phyloP scores from a whole-genome alignment of 768 basidiomycete genomes.

The Rhodotorula toruloides region DNA sequence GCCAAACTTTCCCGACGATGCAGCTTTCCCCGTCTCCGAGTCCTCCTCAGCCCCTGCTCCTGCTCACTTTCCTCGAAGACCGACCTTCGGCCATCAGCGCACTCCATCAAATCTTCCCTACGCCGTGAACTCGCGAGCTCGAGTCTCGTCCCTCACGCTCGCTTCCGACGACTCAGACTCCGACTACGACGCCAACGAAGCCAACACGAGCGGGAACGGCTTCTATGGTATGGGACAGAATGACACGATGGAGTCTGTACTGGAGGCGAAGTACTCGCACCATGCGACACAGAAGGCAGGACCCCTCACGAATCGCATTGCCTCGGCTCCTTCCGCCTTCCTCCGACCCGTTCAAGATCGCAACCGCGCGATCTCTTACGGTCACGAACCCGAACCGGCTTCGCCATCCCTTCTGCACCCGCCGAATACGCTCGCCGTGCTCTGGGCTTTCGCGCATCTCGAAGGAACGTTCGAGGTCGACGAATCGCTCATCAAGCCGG shows the following conservation, averaged over 20 bases:
- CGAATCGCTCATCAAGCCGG: constrained; percentile 41
- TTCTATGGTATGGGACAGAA: constrained; percentile 38
- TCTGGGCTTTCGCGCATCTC: constrained; percentile 80
- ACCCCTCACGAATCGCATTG: neutral
- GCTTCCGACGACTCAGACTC: constrained; percentile 28
- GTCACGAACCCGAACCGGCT: neutral
- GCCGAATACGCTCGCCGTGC: constrained; percentile 60
- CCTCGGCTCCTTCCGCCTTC: neutral
- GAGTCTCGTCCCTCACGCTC: constrained; percentile 29
- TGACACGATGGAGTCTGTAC: constrained; percentile 42
- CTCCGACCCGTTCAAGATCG: constrained; percentile 9
- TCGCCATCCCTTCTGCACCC: constrained; percentile 14
- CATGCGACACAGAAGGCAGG: constrained; percentile 9
- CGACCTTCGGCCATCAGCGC: constrained; percentile 27
- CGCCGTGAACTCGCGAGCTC: constrained; percentile 7
- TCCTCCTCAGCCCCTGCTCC: constrained; percentile 21
- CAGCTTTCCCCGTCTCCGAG: constrained; percentile 12
- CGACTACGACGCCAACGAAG: constrained; percentile 12
- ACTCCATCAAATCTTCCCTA: constrained; percentile 9
- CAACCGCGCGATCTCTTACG: neutral
- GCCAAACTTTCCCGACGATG: constrained; percentile 21
- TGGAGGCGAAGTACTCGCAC: constrained; percentile 11
- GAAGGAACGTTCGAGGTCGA: constrained; percentile 62
- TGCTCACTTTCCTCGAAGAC: constrained; percentile 13
- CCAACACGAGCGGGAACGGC: neutral